phyloP scores from a whole-genome alignment of 768 basidiomycete genomes.

The Terana coerulea region DNA sequence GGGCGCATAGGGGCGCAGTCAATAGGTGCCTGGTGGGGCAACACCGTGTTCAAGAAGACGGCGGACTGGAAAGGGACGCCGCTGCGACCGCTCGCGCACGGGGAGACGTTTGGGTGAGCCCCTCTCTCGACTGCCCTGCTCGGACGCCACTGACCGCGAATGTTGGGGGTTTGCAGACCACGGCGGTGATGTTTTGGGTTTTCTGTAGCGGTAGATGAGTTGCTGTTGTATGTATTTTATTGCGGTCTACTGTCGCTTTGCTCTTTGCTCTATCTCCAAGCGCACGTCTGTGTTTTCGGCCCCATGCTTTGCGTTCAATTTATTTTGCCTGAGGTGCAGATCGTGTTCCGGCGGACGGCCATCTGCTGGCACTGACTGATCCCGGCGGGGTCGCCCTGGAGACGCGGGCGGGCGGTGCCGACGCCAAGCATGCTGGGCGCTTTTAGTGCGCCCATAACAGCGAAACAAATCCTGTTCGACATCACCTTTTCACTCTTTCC shows the following conservation, averaged over 20 bases:
- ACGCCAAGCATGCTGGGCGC: constrained; percentile 6
- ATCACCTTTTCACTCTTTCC: background rate
- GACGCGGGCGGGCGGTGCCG: background rate
- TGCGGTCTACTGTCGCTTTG: background rate
- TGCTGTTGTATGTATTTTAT: constrained; percentile 5
- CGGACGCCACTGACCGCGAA: background rate
- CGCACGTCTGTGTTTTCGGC: too few relatives aligned
- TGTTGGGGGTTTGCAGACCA: background rate
- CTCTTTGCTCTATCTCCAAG: background rate
- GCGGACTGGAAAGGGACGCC: constrained; percentile 28
- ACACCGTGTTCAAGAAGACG: constrained; percentile 32
- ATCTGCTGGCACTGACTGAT: background rate
- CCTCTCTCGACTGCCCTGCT: background rate
- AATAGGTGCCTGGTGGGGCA: constrained; percentile 35
- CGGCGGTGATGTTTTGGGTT: background rate
- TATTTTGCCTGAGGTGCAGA: too few relatives aligned
- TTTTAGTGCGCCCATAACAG: constrained; percentile 6
- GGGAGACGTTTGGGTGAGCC: constrained; percentile 27
- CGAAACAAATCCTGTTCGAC: background rate
- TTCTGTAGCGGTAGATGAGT: constrained; percentile 2
- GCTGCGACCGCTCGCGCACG: constrained; percentile 18
- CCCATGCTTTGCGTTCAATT: too few relatives aligned
- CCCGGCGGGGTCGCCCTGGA: background rate
- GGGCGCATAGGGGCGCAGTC: constrained; percentile 28
- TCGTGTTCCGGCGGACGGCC: background rate